Percentiles rank a stretch among this genome's conserved stretches.
phyloP scores from a whole-genome alignment of 75 land plant genomes.

The Pinus taeda region DNA sequence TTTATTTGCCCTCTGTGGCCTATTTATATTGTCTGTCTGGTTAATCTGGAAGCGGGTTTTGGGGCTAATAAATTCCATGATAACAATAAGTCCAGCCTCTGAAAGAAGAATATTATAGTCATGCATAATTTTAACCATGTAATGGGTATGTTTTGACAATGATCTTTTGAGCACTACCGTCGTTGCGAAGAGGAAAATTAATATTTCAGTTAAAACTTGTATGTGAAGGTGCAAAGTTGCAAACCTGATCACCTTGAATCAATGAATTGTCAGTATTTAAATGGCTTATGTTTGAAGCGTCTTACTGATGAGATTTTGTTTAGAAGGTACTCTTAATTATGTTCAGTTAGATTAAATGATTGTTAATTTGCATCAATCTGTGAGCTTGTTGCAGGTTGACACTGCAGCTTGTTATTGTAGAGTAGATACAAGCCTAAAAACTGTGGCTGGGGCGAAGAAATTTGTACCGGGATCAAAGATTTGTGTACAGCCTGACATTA shows the following conservation, averaged over 20 bases:
- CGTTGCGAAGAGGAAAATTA: neutral
- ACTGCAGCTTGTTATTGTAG: conserved; percentile 46
- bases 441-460: conserved; percentile 55
- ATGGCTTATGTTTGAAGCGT: neutral
- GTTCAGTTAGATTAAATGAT: neutral
- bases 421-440: conserved; percentile 57
- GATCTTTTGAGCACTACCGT: neutral
- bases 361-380: neutral
- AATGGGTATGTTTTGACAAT: neutral
- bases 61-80: neutral
- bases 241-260: neutral
- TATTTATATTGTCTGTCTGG: neutral
- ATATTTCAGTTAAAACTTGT: neutral
- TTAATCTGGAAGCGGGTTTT: neutral
- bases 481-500: conserved; percentile 63
- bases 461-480: conserved; percentile 72
- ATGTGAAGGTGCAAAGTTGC: neutral
- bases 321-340: neutral
- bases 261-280: neutral
- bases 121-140: neutral
- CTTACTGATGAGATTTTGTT: neutral
- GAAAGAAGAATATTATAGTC: neutral
- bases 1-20: neutral
- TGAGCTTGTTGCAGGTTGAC: conserved; percentile 36
- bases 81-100: neutral